Percentiles rank a stretch among this genome's conserved stretches.
Conservation (phyloP, 192 early-diverging fungal genomes). For the Podochytrium sp. region DNA sequence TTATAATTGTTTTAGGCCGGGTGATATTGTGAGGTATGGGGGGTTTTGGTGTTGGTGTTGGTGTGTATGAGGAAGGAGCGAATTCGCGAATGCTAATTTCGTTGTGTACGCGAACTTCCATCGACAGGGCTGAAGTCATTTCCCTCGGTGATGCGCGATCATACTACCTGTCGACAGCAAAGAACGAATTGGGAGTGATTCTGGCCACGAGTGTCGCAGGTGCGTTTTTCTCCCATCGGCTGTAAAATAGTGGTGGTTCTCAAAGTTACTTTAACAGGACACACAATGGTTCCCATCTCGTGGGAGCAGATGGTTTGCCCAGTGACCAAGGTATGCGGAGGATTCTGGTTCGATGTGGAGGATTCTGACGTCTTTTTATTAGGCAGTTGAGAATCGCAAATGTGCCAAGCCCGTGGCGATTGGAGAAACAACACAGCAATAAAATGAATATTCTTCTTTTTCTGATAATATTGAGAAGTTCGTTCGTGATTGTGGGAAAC, state of each 20-base stretch:
- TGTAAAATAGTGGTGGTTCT: too few species aligned
- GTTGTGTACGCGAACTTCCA: neutral
- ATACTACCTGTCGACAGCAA: conserved; percentile 89
- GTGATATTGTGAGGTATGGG: conserved; percentile 81
- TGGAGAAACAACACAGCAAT: neutral
- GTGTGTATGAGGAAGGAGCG: neutral
- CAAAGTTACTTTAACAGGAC: conserved; percentile 35
- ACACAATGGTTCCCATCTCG: conserved; percentile 89
- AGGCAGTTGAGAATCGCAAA: conserved; percentile 83
- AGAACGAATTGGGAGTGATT: conserved; percentile 93
- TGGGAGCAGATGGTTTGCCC: conserved; percentile 99
- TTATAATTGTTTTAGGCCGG: conserved; percentile 86
- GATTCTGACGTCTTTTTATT: neutral
- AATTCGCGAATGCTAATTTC: too few species aligned
- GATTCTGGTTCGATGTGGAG: neutral
- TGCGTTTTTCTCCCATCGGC: conserved; percentile 26
- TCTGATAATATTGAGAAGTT: neutral
- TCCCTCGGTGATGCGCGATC: conserved; percentile 91
- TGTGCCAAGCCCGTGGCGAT: conserved; percentile 81
- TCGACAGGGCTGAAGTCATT: conserved; percentile 62
- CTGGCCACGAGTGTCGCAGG: conserved; percentile 87
- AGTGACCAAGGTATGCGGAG: conserved; percentile 74
- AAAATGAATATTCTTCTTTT: neutral
- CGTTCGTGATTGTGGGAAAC: neutral
- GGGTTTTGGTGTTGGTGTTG: conserved; percentile 64